These are phyloP conservation scores for Cicer yamashitae DNA, from an alignment of 306 rosid species.

Conservation along the genomic window DNA sequence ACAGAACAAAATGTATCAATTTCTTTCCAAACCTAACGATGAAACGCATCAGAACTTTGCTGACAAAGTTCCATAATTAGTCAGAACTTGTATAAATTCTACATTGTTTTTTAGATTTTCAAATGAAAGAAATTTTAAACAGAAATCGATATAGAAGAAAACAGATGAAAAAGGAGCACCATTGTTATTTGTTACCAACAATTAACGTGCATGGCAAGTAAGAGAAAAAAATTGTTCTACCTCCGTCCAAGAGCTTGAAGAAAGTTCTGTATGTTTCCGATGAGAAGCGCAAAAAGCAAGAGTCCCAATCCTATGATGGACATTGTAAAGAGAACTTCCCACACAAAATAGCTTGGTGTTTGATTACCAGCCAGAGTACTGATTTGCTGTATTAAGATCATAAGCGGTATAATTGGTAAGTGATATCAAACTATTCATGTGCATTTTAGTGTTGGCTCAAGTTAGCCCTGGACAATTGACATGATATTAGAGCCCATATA, in stretches of 20 bases:
- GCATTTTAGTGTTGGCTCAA: neutral
- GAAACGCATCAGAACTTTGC: neutral
- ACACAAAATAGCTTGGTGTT: conserved; percentile 67
- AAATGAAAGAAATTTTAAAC: neutral
- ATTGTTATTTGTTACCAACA: conserved; percentile 17
- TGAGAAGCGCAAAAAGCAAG: conserved; percentile 87
- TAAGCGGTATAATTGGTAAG: conserved; percentile 14
- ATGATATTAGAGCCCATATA: conserved; percentile 5
- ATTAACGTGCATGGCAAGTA: neutral
- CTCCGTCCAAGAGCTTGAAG: conserved; percentile 87
- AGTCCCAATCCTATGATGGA: conserved; percentile 77
- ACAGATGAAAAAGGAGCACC: neutral
- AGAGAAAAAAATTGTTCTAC: conserved; percentile 44
- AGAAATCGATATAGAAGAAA: conserved; percentile 4
- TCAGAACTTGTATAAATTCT: no score
- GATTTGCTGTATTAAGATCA: conserved; percentile 73
- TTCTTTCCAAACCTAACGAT: conserved; percentile 4
- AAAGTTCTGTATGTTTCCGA: conserved; percentile 91
- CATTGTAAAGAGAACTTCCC: conserved; percentile 91
- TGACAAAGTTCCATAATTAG: neutral
- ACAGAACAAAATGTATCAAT: conserved; percentile 27
- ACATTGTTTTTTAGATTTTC: no score
- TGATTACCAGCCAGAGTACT: conserved; percentile 90
- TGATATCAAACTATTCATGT: conserved; percentile 32
- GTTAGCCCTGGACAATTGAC: neutral